Conservation (phyloP, 306 rosid genomes). For the Abrus pulchellus region DNA sequence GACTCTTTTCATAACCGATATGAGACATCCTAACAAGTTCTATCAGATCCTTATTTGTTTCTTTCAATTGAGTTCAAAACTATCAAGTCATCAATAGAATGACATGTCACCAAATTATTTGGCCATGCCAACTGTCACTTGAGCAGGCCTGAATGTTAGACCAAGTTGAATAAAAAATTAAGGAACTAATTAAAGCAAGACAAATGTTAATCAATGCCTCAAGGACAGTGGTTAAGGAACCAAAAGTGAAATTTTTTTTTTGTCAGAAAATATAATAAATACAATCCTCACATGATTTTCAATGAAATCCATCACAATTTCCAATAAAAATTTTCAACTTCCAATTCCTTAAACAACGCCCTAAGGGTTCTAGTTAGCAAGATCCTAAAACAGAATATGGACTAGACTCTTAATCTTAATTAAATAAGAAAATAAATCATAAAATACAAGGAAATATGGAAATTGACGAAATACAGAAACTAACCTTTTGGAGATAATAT, state of each 20-base stretch:
- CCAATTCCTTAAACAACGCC: too few species aligned
- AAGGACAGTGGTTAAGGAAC: too few species aligned
- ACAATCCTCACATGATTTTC: too few species aligned
- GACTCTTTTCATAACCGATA: too few species aligned
- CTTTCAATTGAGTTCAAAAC: constrained; percentile 9
- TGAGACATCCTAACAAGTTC: background rate
- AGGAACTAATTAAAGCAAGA: background rate
- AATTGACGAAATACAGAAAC: background rate
- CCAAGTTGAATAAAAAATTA: background rate
- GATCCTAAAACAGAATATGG: background rate
- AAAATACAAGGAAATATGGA: background rate
- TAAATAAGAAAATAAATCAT: background rate
- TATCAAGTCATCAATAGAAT: background rate
- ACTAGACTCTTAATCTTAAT: background rate
- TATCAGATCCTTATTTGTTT: constrained; percentile 4
- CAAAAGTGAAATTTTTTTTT: too few species aligned
- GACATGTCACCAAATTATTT: constrained; percentile 24
- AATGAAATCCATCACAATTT: too few species aligned
- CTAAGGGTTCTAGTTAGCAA: too few species aligned
- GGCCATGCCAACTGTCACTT: background rate
- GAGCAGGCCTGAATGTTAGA: background rate
- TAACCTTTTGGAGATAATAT: background rate
- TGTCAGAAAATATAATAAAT: too few species aligned
- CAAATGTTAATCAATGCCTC: too few species aligned
- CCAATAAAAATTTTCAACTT: too few species aligned